Evolutionary conservation across 2,329 filamentous ascomycete genomes (phyloP), one percentile per base, ranked within the genome.

Genomic region (Fusarium sp.): DNA sequence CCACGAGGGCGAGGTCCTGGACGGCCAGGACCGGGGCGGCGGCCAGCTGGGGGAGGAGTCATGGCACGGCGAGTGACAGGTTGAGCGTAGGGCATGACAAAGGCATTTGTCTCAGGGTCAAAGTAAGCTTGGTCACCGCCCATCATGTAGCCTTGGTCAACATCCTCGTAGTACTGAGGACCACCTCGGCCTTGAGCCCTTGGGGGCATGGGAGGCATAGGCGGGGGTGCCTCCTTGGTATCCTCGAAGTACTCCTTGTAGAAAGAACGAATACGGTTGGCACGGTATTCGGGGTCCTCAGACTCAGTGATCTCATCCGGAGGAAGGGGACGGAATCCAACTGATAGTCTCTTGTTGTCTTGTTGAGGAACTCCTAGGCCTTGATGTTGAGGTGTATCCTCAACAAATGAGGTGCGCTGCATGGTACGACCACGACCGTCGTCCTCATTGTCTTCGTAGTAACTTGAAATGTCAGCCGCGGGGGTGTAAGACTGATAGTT

Each of bases 171-270:
- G 80, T 95, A 93, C 59, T 85, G 79, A 18, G 77, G 73, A 26
- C 70, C 75, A 2, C 20, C 73, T 59, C 73, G 71, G 14, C 55
- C 56, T 75, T 74, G 64, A 75, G 75, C 67, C 66, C 68, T 69
- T 20, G 53, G 54, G 20, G 80, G 82, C 71, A 76, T 49, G 76
- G 82, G 69, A 67, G 80, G 80, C 74, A 86, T 73, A 3, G 83
- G 82, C 30, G 84, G 84, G n/a, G 81, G 76, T 9, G 79, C 73
- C 44, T 81, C 80, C 78, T 90, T 93, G 64, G 86, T 89, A 44
- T 98, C 95, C 73, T 98, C 96, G 76, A 99, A 99, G 84, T 99
- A 99, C 80, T 99, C 96, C 84, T 98, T 98, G 85, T 99, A 99
- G 85, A 99, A 99, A 7, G 96, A 99, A 80, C 96, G 90, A 74